A percentile compares a stretch with the other conserved stretches of the same genome.
phyloP scores from a whole-genome alignment of 208 protist genomes.

The Leishmania arabica region DNA sequence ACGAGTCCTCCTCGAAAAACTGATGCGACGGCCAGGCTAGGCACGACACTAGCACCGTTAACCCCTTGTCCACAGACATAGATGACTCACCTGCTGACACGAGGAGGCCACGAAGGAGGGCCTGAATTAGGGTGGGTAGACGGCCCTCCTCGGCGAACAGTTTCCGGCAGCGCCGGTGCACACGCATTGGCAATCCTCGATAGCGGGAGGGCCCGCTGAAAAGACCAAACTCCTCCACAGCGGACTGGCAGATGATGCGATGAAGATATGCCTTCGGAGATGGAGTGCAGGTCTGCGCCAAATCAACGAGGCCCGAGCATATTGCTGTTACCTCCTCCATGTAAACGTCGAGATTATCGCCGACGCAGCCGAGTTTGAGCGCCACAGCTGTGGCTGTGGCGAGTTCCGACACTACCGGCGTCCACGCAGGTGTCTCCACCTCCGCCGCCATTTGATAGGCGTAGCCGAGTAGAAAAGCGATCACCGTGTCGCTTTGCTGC shows the following conservation, averaged over 20 bases:
- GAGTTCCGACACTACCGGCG: conserved; percentile 64
- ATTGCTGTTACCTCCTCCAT: conserved; percentile 23
- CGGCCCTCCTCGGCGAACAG: conserved; percentile 40
- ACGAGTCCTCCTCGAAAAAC: conserved; percentile 80
- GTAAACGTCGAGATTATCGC: conserved; percentile 11
- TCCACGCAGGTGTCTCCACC: conserved; percentile 49
- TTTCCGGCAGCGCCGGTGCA: conserved; percentile 55
- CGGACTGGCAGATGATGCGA: conserved; percentile 34
- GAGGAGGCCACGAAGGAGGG: conserved; percentile 34
- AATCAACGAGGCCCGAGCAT: conserved; percentile 14
- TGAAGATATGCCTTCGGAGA: conserved; percentile 19
- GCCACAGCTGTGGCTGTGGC: conserved; percentile 51
- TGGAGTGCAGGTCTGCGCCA: conserved; percentile 11
- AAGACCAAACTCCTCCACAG: conserved; percentile 80
- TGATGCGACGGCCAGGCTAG: conserved; percentile 76
- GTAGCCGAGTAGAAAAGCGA: conserved; percentile 59
- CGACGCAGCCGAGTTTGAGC: conserved; percentile 69
- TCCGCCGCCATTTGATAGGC: conserved; percentile 18
- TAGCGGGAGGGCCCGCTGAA: conserved; percentile 55
- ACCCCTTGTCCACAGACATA: conserved; percentile 34
- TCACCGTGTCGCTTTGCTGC: conserved; percentile 20
- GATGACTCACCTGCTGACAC: conserved; percentile 13
- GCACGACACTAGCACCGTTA: conserved; percentile 42
- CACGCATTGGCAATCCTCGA: conserved; percentile 55
- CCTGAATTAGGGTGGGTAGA: conserved; percentile 40